Base-by-base conservation (phyloP, 192 early-diverging fungal genomes). In the Podila verticillata region DNA sequence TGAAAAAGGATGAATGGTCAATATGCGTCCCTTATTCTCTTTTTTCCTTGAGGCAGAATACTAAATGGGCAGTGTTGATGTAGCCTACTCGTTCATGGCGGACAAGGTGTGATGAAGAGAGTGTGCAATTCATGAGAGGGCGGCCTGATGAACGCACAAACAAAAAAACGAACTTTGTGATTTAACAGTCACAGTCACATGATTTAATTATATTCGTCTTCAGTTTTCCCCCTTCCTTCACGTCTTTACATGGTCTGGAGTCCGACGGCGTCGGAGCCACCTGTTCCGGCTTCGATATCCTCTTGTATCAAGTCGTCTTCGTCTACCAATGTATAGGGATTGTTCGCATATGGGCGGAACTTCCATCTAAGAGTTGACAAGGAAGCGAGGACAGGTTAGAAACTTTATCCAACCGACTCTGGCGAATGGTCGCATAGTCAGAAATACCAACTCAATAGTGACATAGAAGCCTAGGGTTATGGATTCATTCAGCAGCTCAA, bases 261-360 rank as follows among this genome's bases (percentile, higher is more conserved):
- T 20, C 77, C 70, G 44, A 63, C 58, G 6, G 51, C 15, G 31
- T 72, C 77, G 17, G 39, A 17, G 12, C 75, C 74, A 5, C 32
- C 72, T 3, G 35, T n/a, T 10, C 70, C 74, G 0, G 66, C 31
- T 28, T 84, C 84, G 2, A 75, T 68, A 68, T 81, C 82, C 19
- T 66, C 65, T 22, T 75, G 64, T 3, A 65, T 48, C 15, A 44
- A 44, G 39, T 83, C 79, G 22, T 79, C 71, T 15, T 69, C 73
- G 28, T 82, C 72, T 8, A 85, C 73, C 36, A 82, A 67, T 0
- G 73, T 87, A 51, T 87, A 89, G 2, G 85, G 86, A 61, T 87
- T 89, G 61, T 85, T 74, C 34, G 78, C 72, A 48, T 84, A 86
- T 9, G 86, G 85, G 64, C 84, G 51, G 57, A 89, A 89, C 67